phyloP scores from a whole-genome alignment of 768 basidiomycete species.

The Tephrocybe rancida region DNA sequence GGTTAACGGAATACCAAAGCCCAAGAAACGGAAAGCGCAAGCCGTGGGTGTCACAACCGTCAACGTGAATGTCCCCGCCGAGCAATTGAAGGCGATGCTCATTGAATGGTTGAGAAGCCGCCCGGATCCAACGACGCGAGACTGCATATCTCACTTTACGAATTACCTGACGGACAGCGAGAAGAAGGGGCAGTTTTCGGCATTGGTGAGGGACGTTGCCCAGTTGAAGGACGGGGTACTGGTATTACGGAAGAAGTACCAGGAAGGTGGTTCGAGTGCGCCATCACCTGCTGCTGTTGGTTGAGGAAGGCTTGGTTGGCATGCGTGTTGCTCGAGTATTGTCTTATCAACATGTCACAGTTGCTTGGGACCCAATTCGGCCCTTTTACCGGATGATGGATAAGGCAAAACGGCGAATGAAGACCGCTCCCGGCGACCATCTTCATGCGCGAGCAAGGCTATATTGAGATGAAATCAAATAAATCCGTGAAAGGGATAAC shows the following conservation, averaged over 20 bases:
- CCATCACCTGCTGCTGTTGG: slow-evolving; percentile 28
- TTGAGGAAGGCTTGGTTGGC: not conserved
- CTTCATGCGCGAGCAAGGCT: no score
- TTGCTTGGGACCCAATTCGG: no score
- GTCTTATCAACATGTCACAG: no score
- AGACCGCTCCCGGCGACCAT: no score
- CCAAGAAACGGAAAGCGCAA: slow-evolving; percentile 64
- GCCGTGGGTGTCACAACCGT: slow-evolving; percentile 30
- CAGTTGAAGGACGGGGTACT: slow-evolving; percentile 68
- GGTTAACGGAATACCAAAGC: slow-evolving; percentile 28
- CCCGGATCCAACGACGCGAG: slow-evolving; percentile 71
- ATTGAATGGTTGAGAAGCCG: slow-evolving; percentile 76
- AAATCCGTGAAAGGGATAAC: no score
- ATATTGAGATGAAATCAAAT: no score
- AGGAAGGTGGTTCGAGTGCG: slow-evolving; percentile 32
- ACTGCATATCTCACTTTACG: slow-evolving; percentile 81
- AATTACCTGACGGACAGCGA: slow-evolving; percentile 69
- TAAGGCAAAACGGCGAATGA: no score
- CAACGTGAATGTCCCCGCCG: slow-evolving; percentile 42
- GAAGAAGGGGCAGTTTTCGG: slow-evolving; percentile 77
- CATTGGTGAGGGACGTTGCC: slow-evolving; percentile 79
- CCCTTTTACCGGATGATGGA: no score
- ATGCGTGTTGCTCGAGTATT: no score
- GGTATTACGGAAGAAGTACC: slow-evolving; percentile 49
- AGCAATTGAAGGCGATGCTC: slow-evolving; percentile 68